phyloP scores from a whole-genome alignment of 176 grass and related monocot species.

The Ensete glaucum region DNA sequence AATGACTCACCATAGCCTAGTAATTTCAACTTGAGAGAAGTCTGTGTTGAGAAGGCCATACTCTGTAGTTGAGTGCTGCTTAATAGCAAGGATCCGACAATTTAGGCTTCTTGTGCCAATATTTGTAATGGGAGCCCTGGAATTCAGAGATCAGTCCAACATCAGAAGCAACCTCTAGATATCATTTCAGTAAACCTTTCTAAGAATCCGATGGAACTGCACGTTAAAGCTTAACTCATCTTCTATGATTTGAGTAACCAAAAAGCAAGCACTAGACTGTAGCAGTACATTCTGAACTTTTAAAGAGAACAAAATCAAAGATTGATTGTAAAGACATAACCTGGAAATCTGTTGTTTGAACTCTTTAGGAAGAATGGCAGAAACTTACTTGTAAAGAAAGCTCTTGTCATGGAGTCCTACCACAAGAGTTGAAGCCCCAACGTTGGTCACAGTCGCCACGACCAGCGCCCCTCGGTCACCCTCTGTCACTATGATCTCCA shows the following conservation, averaged over 20 bases:
- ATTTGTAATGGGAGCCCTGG: slow-evolving; percentile 37
- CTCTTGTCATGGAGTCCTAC: slow-evolving; percentile 78
- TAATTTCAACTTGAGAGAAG: slow-evolving; percentile 69
- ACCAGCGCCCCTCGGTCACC: slow-evolving; percentile 59
- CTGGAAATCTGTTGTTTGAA: too few relatives aligned
- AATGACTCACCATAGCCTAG: slow-evolving; percentile 45
- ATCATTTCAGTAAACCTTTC: too few relatives aligned
- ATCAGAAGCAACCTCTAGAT: too few relatives aligned
- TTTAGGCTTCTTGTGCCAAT: slow-evolving; percentile 32
- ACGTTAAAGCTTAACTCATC: too few relatives aligned
- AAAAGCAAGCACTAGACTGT: not conserved
- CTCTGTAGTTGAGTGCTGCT: slow-evolving; percentile 35
- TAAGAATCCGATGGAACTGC: too few relatives aligned
- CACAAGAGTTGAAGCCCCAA: slow-evolving; percentile 71
- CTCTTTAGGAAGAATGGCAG: not conserved
- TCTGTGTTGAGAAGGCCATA: slow-evolving; percentile 54
- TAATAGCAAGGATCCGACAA: slow-evolving; percentile 74
- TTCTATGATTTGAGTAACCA: not conserved
- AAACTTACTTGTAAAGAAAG: slow-evolving; percentile 59
- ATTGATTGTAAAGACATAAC: too few relatives aligned
- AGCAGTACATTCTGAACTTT: too few relatives aligned
- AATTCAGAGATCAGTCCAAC: not conserved
- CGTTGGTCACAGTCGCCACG: slow-evolving; percentile 44
- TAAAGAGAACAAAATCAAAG: too few relatives aligned
- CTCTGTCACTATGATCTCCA: slow-evolving; percentile 90